Evolutionary conservation across 495 filamentous ascomycete species (phyloP).

Genomic region (Acidiella bohemica): DNA sequence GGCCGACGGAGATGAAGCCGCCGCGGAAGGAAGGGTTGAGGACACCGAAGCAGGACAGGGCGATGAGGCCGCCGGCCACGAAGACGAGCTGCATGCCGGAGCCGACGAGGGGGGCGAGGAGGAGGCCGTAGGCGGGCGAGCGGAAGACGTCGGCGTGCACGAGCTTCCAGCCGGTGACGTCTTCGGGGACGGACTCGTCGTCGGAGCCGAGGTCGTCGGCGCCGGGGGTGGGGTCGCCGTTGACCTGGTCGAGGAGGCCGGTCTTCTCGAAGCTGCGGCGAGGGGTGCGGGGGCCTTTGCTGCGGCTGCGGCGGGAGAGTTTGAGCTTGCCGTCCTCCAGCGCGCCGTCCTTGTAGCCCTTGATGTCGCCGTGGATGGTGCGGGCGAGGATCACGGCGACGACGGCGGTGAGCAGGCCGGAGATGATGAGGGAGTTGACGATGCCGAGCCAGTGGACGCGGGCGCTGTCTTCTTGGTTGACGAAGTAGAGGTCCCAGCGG

Average conservation of each 20-base stretch:
- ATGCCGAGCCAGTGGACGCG: conserved; percentile 90
- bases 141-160: conserved; percentile 94
- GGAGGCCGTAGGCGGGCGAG: conserved; percentile 54
- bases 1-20: conserved; percentile 76
- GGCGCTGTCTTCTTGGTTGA: conserved; percentile 73
- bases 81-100: conserved; percentile 85
- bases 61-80: conserved; percentile 64
- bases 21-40: conserved; percentile 87
- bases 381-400: conserved; percentile 77
- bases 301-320: conserved; percentile 29
- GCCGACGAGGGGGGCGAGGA: conserved; percentile 75
- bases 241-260: conserved; percentile 52
- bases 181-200: conserved; percentile 56
- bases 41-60: conserved; percentile 70
- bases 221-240: conserved; percentile 42
- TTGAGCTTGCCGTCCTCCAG: conserved; percentile 57
- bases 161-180: conserved; percentile 85
- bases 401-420: conserved; percentile 63
- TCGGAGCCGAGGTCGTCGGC: conserved; percentile 59
- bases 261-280: conserved; percentile 42
- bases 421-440: conserved; percentile 79
- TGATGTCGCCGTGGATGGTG: conserved; percentile 72
- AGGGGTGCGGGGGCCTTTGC: conserved; percentile 36
- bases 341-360: conserved; percentile 49
- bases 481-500: conserved; percentile 89